Conservation (phyloP, 2,329 filamentous ascomycete species). For the Sarocladium oryzae region DNA sequence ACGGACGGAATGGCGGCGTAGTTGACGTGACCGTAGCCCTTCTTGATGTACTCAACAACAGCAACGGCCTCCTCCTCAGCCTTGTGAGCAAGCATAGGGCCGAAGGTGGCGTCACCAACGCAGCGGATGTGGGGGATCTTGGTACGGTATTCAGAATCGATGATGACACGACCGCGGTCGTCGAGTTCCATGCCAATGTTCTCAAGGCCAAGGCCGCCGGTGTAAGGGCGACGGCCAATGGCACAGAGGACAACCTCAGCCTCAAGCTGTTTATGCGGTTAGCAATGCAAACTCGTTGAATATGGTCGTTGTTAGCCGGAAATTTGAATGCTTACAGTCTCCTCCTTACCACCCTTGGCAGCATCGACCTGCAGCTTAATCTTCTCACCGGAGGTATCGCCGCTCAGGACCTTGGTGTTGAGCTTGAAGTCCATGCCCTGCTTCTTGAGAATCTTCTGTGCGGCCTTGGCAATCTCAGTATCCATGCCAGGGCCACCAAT, state of each 20-base stretch:
- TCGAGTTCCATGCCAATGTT: conserved; percentile 89
- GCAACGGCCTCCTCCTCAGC: conserved; percentile 97
- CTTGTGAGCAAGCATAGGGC: conserved; percentile 98
- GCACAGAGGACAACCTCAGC: conserved; percentile 94
- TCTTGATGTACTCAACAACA: conserved; percentile 93
- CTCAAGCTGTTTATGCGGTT: conserved; percentile 58
- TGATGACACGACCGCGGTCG: conserved; percentile 88
- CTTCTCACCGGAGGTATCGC: conserved; percentile 70
- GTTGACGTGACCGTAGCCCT: conserved; percentile 97
- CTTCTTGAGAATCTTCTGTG: conserved; percentile 90
- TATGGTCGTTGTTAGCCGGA: not conserved
- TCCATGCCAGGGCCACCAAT: conserved; percentile 99
- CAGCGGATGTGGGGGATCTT: conserved; percentile 96
- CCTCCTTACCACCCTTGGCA: conserved; percentile 92
- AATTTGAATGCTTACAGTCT: conserved; percentile 58
- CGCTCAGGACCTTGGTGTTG: conserved; percentile 86
- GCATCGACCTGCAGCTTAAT: conserved; percentile 83
- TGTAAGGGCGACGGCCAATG: conserved; percentile 95
- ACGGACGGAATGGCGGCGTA: conserved; percentile 95
- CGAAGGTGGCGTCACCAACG: conserved; percentile 93
- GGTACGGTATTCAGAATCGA: conserved; percentile 98
- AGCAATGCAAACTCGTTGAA: conserved; percentile 12
- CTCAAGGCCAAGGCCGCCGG: conserved; percentile 82
- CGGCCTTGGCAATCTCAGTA: conserved; percentile 79
- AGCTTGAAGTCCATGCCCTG: conserved; percentile 99